Evolutionary conservation across 805 yeast species (phyloP).

Genomic region (Kurtzmaniella fragi): DNA sequence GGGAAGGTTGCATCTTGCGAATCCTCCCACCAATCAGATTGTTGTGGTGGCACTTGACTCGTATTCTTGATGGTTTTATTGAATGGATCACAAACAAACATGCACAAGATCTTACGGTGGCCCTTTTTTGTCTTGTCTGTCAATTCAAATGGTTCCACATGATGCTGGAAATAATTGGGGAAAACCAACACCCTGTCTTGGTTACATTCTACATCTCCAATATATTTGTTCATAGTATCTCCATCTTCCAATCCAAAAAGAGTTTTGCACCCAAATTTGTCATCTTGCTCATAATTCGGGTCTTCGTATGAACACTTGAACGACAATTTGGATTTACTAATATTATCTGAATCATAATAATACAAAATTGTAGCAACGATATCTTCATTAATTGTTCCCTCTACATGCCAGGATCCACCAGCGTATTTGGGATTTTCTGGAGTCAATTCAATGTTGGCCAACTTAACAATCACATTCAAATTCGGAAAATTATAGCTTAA

Average conservation of each 20-base stretch:
- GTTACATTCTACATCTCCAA: constrained; percentile 21
- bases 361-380: constrained; percentile 38
- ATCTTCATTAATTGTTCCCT: constrained; percentile 37
- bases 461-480: constrained; percentile 31
- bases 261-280: constrained; percentile 15
- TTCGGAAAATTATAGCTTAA: constrained; percentile 6
- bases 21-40: constrained; percentile 27
- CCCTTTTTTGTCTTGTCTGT: constrained; percentile 22
- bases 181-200: constrained; percentile 29
- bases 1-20: constrained; percentile 4
- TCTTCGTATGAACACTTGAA: constrained; percentile 26
- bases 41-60: constrained; percentile 34
- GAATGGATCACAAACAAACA: constrained; percentile 25
- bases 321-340: constrained; percentile 25
- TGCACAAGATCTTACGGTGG: constrained; percentile 28
- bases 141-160: constrained; percentile 26
- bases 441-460: constrained; percentile 37
- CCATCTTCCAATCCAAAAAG: constrained; percentile 29
- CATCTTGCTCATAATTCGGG: constrained; percentile 32
- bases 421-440: constrained; percentile 34
- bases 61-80: constrained; percentile 23
- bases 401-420: constrained; percentile 43
- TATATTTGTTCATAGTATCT: constrained; percentile 13
- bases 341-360: constrained; percentile 36
- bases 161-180: constrained; percentile 32